A percentile compares a stretch with the other conserved stretches of the same genome.
These are phyloP conservation scores for Cryphonectria japonica DNA, from an alignment of 2,329 filamentous ascomycete species.

Conservation along the genomic window DNA sequence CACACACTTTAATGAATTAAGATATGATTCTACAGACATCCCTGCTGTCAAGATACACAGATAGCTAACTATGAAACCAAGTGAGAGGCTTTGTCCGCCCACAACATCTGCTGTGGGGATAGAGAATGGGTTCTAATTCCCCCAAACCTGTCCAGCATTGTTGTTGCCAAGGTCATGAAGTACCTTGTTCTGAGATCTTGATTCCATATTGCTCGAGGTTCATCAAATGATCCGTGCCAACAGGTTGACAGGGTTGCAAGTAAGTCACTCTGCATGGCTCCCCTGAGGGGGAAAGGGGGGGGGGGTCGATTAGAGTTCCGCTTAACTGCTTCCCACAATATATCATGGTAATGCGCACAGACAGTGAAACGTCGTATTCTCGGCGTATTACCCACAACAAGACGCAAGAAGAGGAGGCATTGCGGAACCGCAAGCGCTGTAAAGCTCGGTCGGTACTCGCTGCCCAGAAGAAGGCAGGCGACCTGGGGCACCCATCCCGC, in stretches of 20 bases:
- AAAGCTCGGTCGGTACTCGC: background rate
- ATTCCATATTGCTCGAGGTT: background rate
- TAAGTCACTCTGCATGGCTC: background rate
- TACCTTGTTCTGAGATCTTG: background rate
- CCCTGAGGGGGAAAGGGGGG: too few relatives aligned
- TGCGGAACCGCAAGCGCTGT: too few relatives aligned
- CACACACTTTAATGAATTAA: background rate
- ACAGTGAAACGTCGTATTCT: background rate
- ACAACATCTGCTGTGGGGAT: too few relatives aligned
- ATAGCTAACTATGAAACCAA: too few relatives aligned
- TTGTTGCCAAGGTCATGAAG: background rate
- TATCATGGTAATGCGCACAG: background rate
- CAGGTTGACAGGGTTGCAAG: background rate
- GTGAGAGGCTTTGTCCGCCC: too few relatives aligned
- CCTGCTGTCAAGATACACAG: background rate
- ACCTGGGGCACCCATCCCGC: too few relatives aligned
- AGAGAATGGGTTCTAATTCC: too few relatives aligned
- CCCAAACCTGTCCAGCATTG: background rate
- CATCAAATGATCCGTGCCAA: background rate
- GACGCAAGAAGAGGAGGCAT: too few relatives aligned
- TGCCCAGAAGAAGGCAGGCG: background rate
- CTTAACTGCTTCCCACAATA: background rate
- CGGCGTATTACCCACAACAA: background rate
- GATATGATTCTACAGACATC: background rate
- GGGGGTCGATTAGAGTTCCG: background rate